phyloP scores from a whole-genome alignment of 2,329 filamentous ascomycete genomes.

The Ambrosiella cleistominuta region DNA sequence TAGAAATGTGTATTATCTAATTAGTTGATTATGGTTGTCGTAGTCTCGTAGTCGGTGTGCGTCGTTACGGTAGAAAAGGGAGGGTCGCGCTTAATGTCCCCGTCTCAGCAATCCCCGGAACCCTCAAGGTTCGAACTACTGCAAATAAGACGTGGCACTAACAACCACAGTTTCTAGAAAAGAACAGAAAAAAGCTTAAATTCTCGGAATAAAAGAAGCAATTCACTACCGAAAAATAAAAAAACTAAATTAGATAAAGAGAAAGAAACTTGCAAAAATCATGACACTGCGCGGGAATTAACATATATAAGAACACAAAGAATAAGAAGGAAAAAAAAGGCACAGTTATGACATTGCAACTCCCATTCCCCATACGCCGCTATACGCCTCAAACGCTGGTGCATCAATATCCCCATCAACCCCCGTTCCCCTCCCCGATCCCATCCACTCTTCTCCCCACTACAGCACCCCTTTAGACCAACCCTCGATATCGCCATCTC shows the following conservation, averaged over 20 bases:
- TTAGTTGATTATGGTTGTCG: too few relatives aligned
- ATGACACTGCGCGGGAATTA: not conserved
- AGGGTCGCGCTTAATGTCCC: too few relatives aligned
- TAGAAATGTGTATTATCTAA: too few relatives aligned
- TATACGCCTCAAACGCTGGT: not conserved
- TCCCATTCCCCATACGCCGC: not conserved
- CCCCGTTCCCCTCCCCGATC: not conserved
- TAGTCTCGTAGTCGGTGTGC: too few relatives aligned
- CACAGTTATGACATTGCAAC: not conserved
- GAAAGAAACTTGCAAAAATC: not conserved
- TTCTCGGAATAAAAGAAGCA: not conserved
- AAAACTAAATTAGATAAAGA: not conserved
- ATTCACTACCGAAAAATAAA: not conserved
- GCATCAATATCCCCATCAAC: not conserved
- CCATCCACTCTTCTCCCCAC: not conserved
- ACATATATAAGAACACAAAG: not conserved
- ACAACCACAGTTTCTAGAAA: too few relatives aligned
- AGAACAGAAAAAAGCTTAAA: too few relatives aligned
- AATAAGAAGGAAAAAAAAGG: not conserved
- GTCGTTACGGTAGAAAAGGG: too few relatives aligned
- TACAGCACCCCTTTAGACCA: too few relatives aligned
- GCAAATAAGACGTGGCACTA: too few relatives aligned
- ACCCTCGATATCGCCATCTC: too few relatives aligned
- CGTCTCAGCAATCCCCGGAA: too few relatives aligned
- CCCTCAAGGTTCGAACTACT: too few relatives aligned